phyloP scores from a whole-genome alignment of 805 yeast species.

The Cyberlindnera mrakii region DNA sequence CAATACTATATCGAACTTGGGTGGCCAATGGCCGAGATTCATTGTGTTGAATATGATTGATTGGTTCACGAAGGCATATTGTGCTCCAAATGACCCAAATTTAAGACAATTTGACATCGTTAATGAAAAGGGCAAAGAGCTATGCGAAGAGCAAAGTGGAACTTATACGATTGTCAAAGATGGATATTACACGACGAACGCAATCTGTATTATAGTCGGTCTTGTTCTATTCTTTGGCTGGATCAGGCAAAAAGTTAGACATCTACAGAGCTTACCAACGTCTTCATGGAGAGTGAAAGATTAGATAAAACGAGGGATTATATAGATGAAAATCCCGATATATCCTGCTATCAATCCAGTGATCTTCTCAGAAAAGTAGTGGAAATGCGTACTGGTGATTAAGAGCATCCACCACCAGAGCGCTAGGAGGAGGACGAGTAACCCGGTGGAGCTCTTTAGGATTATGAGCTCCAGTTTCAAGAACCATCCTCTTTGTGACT shows the following conservation, averaged over 20 bases:
- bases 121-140: slow-evolving; percentile 34
- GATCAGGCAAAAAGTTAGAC: slow-evolving; percentile 55
- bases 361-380: slow-evolving; percentile 68
- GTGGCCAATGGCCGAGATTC: slow-evolving; percentile 97
- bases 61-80: slow-evolving; percentile 59
- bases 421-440: slow-evolving; percentile 29
- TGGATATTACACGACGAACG: slow-evolving; percentile 80
- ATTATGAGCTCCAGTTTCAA: neutral
- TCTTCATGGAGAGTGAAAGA: slow-evolving; percentile 61
- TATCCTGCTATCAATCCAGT: slow-evolving; percentile 65
- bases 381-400: slow-evolving; percentile 81
- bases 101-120: slow-evolving; percentile 9
- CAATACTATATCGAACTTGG: slow-evolving; percentile 86
- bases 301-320: slow-evolving; percentile 29
- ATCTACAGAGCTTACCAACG: slow-evolving; percentile 67
- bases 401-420: slow-evolving; percentile 87
- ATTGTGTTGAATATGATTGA: slow-evolving; percentile 77
- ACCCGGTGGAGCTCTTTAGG: slow-evolving; percentile 15
- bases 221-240: slow-evolving; percentile 54
- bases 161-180: slow-evolving; percentile 49
- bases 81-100: slow-evolving; percentile 32
- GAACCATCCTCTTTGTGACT: neutral
- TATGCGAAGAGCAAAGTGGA: slow-evolving; percentile 54
- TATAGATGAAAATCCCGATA: slow-evolving; percentile 31
- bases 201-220: slow-evolving; percentile 67